A percentile compares a stretch with the other conserved stretches of the same genome.
phyloP scores from a whole-genome alignment of 2,329 filamentous ascomycete genomes.

The Botrytis squamosa region DNA sequence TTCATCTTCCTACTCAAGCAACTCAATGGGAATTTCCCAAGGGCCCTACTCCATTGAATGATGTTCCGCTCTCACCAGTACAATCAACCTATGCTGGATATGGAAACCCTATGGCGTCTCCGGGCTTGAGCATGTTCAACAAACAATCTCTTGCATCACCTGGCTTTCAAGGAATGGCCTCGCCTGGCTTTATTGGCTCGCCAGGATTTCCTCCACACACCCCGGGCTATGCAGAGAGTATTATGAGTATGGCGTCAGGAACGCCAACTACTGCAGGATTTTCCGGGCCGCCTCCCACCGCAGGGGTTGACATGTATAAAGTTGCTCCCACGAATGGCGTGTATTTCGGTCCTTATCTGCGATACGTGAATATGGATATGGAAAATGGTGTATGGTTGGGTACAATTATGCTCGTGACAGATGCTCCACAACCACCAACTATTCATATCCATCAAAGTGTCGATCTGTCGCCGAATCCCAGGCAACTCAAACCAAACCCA shows the following conservation, averaged over 20 bases:
- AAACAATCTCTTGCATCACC: conserved; percentile 60
- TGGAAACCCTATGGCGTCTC: conserved; percentile 70
- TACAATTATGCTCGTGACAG: conserved; percentile 89
- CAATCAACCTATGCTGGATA: conserved; percentile 49
- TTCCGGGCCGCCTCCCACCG: conserved; percentile 80
- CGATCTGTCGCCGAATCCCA: conserved; percentile 88
- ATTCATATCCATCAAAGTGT: conserved; percentile 91
- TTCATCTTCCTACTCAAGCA: conserved; percentile 89
- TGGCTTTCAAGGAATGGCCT: conserved; percentile 16
- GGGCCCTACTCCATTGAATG: conserved; percentile 82
- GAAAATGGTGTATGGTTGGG: conserved; percentile 89
- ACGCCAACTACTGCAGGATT: conserved; percentile 80
- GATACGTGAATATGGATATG: conserved; percentile 96
- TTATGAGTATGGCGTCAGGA: conserved; percentile 75
- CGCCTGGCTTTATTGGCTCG: conserved; percentile 46
- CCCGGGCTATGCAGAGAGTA: conserved; percentile 80
- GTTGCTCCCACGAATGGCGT: conserved; percentile 92
- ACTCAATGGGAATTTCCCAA: conserved; percentile 99
- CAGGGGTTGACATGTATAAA: conserved; percentile 92
- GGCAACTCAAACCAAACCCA: conserved; percentile 76
- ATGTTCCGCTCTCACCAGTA: conserved; percentile 78
- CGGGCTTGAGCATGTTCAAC: conserved; percentile 53
- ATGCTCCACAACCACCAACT: conserved; percentile 86
- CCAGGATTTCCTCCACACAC: conserved; percentile 81
- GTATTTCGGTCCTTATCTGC: conserved; percentile 94